Base-by-base conservation (phyloP, 371 early-diverging fungal genomes). In the Coemansia sp. region DNA sequence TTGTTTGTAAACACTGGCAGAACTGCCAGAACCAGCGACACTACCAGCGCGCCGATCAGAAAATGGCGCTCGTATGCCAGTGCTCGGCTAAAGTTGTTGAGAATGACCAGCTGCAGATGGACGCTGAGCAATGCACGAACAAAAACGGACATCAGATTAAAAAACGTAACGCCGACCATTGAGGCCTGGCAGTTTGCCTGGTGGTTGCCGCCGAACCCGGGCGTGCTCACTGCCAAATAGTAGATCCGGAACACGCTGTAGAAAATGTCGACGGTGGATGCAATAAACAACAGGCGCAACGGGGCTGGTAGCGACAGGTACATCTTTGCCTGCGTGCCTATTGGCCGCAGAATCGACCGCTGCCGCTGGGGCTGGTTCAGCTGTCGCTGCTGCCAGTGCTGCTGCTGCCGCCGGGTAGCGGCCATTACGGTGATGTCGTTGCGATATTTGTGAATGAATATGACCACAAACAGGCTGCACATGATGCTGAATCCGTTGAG, bases 241-340 rank as follows among this genome's bases (percentile, higher is more conserved):
- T 72, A 72, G n/a, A 72, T 66, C 11, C 72, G 63, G 48, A 72
- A 72, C 4, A 30, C 52, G 57, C 68, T 68, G 59, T 68, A 72
- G 54, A 72, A 41, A 6, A 72, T 61, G 45, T 72, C 72, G 38
- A 72, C 63, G 1, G 65, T 64, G 0, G 72, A 72, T 1, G 72
- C 72, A 10, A 72, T 53, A 64, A 72, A 68, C 39, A 72, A 14
- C 20, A 72, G 61, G 7, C 72, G 63, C 41, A 72, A 47, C 11
- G 72, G 60, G 12, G 63, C 68, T 0, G 72, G 72, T 26, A 72
- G 65, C 42, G 62, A 61, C 20, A 71, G 63, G 30, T 71, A 71
- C 71, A 66, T 62, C 35, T 50, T 58, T 47, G 71, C 71, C 51
- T 66, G 71, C n/a, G 71, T 71, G 2, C 71, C 71, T 5, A 62